A percentile compares a stretch with the other conserved stretches of the same genome.
phyloP scores from a whole-genome alignment of 257 asterid genomes.

The Forsythia viridissima region DNA sequence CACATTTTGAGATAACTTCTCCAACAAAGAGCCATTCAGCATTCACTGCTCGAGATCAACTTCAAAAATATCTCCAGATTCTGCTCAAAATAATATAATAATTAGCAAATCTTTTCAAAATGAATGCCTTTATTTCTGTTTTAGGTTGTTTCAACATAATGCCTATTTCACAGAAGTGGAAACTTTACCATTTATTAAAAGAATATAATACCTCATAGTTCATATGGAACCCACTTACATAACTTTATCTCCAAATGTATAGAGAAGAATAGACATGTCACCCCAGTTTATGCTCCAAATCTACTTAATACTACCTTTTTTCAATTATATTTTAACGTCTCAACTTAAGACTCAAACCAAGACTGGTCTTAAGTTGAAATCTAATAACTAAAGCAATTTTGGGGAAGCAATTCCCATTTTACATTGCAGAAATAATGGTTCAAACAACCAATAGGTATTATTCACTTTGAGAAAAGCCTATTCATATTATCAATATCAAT shows the following conservation, averaged over 20 bases:
- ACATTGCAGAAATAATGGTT: too few relatives aligned
- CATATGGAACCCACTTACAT: too few relatives aligned
- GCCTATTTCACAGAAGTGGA: background rate
- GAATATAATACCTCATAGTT: background rate
- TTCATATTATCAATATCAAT: too few relatives aligned
- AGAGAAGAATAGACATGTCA: background rate
- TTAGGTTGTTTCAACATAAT: background rate
- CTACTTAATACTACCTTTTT: background rate
- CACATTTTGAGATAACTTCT: background rate
- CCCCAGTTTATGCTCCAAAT: background rate
- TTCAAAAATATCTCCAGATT: background rate
- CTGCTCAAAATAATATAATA: background rate
- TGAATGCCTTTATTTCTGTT: background rate
- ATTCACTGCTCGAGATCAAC: background rate
- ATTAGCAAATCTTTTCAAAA: background rate
- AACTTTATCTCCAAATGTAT: too few relatives aligned
- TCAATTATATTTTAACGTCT: background rate
- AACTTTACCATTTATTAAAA: background rate
- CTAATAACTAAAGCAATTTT: background rate
- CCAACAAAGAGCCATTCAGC: background rate
- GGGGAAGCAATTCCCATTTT: background rate
- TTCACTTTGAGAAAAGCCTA: too few relatives aligned
- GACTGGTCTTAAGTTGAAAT: background rate
- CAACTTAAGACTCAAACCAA: background rate
- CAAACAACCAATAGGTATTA: too few relatives aligned